Evolutionary conservation across 2,329 filamentous ascomycete species (phyloP).

Genomic region (Trichophyton simii): DNA sequence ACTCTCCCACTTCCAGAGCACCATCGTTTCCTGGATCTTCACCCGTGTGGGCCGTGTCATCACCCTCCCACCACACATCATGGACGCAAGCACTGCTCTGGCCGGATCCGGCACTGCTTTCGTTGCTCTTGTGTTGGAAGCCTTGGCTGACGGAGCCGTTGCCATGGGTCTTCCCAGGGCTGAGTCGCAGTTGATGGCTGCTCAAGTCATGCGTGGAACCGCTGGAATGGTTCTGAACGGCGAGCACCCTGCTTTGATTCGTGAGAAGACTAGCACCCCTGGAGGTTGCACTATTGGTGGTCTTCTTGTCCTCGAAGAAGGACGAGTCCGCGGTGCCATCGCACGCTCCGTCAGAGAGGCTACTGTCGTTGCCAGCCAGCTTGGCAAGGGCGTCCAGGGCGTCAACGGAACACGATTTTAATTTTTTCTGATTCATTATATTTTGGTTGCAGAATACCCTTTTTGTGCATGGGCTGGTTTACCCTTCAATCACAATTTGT

Average conservation of each 20-base stretch:
- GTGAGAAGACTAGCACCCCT: conserved; percentile 49
- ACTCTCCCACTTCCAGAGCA: conserved; percentile 30
- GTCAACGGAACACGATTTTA: conserved; percentile 35
- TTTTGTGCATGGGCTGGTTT: not conserved
- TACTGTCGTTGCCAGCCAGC: conserved; percentile 44
- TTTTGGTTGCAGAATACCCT: not conserved
- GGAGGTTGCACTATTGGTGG: conserved; percentile 53
- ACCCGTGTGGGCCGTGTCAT: conserved; percentile 37
- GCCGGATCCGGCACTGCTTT: conserved; percentile 52
- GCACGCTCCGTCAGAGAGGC: conserved; percentile 47
- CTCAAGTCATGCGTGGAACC: conserved; percentile 50
- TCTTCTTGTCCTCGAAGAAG: conserved; percentile 48
- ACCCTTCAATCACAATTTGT: not conserved
- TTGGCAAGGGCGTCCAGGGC: conserved; percentile 42
- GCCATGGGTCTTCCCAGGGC: conserved; percentile 50
- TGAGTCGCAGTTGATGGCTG: conserved; percentile 49
- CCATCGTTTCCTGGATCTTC: conserved; percentile 46
- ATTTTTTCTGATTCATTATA: not conserved
- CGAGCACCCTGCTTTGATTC: conserved; percentile 47
- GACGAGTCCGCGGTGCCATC: conserved; percentile 41
- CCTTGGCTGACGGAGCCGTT: conserved; percentile 48
- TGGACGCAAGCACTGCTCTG: conserved; percentile 47
- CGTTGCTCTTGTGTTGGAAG: conserved; percentile 47
- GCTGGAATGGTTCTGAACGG: conserved; percentile 46
- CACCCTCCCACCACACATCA: conserved; percentile 39